These are phyloP conservation scores for Chaetomium sp. DNA, from an alignment of 2,329 filamentous ascomycete genomes.

Conservation along the genomic window DNA sequence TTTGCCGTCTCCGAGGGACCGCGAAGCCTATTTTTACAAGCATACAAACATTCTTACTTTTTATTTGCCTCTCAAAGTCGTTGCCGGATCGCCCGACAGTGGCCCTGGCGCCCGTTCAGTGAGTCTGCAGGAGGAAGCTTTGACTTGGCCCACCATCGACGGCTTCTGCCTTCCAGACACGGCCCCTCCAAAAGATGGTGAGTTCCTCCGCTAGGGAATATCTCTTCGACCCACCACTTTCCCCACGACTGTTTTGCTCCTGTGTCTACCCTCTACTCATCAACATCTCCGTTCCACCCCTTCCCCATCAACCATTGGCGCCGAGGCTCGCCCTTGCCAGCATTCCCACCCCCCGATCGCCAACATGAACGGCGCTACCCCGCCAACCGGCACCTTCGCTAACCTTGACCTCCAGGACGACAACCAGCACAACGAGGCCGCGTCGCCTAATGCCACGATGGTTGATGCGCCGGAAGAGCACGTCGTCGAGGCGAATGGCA, in stretches of 20 bases:
- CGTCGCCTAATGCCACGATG: conserved; percentile 60
- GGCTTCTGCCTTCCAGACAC: conserved; percentile 25
- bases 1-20: not conserved
- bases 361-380: conserved; percentile 22
- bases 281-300: not conserved
- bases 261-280: not conserved
- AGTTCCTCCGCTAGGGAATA: conserved; percentile 18
- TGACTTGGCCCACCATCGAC: conserved; percentile 23
- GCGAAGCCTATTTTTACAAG: not conserved
- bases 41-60: conserved; percentile 1
- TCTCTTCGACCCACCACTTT: conserved; percentile 12
- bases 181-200: conserved; percentile 28
- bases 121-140: conserved; percentile 21
- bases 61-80: conserved; percentile 1
- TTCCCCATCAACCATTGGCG: conserved; percentile 5
- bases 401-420: conserved; percentile 40
- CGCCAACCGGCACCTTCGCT: conserved; percentile 32
- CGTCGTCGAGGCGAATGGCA: conserved; percentile 50
- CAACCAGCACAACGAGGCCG: conserved; percentile 54
- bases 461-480: conserved; percentile 57
- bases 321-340: conserved; percentile 3
- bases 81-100: conserved; percentile 13
- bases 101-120: conserved; percentile 8
- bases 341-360: conserved; percentile 5
- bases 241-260: not conserved